Conservation (phyloP, 345 rosid species). For the Adansonia digitata region DNA sequence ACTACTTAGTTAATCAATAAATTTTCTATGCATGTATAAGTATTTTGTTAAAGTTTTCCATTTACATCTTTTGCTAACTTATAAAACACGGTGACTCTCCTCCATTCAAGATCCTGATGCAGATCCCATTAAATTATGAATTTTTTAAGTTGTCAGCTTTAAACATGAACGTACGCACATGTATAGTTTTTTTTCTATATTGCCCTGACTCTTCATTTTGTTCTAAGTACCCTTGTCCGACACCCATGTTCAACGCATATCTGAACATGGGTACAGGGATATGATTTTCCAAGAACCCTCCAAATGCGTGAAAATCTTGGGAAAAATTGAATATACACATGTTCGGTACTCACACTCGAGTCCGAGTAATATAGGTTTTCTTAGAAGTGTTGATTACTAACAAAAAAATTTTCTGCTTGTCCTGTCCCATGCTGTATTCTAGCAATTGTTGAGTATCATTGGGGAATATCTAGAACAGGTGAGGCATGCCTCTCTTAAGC, state of each 20-base stretch:
- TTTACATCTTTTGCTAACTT: background rate
- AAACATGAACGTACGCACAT: background rate
- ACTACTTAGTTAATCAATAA: background rate
- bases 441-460: background rate
- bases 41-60: background rate
- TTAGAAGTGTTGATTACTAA: background rate
- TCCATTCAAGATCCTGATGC: background rate
- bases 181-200: too few species aligned
- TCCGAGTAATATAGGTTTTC: too few species aligned
- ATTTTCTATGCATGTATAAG: background rate
- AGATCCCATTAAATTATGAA: background rate
- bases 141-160: background rate
- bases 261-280: too few species aligned
- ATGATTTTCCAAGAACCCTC: too few species aligned
- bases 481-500: background rate
- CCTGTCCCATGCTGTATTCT: background rate
- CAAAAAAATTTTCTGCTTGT: background rate
- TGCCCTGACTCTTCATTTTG: too few species aligned
- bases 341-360: too few species aligned
- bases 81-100: background rate
- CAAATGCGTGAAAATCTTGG: too few species aligned
- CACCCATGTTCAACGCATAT: too few species aligned
- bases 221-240: too few species aligned
- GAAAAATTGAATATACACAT: too few species aligned
- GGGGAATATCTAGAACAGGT: background rate